A percentile compares a stretch with the other conserved stretches of the same genome.
These are phyloP conservation scores for Caryopteris hybrid DNA, from an alignment of 305 asterid species.

Conservation along the genomic window DNA sequence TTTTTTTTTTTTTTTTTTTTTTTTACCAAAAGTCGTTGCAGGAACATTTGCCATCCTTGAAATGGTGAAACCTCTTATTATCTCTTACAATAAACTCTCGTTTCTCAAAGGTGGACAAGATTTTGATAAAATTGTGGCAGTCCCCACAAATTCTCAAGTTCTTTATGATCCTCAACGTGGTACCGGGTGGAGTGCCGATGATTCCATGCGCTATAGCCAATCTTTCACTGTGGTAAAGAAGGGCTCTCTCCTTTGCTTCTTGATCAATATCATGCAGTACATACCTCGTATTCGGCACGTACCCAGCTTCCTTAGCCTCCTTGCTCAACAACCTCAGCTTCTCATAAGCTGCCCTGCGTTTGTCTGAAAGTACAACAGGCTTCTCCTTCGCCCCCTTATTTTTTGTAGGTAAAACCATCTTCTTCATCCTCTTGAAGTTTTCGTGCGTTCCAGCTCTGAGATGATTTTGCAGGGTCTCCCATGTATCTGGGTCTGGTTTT, in stretches of 20 bases:
- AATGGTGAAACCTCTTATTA: constrained; percentile 71
- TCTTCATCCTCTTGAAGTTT: no score
- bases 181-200: constrained; percentile 50
- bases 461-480: no score
- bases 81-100: constrained; percentile 55
- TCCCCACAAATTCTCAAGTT: constrained; percentile 67
- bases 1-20: no score
- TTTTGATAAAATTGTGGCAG: constrained; percentile 60
- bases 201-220: constrained; percentile 66
- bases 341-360: constrained; percentile 33
- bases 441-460: no score
- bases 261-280: constrained; percentile 43
- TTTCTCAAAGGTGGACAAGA: constrained; percentile 42
- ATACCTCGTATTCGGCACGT: constrained; percentile 49
- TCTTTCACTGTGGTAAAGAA: constrained; percentile 70
- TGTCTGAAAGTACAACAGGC: no score
- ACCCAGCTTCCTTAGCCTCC: constrained; percentile 42
- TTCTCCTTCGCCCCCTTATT: no score
- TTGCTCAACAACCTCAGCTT: constrained; percentile 33
- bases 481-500: no score
- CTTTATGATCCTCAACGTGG: constrained; percentile 51
- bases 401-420: no score
- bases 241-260: constrained; percentile 50
- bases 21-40: constrained; percentile 68
- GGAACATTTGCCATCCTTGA: constrained; percentile 63